These are phyloP conservation scores for Phaeosphaeriaceae sp. DNA, from an alignment of 2,329 filamentous ascomycete genomes.

Conservation along the genomic window DNA sequence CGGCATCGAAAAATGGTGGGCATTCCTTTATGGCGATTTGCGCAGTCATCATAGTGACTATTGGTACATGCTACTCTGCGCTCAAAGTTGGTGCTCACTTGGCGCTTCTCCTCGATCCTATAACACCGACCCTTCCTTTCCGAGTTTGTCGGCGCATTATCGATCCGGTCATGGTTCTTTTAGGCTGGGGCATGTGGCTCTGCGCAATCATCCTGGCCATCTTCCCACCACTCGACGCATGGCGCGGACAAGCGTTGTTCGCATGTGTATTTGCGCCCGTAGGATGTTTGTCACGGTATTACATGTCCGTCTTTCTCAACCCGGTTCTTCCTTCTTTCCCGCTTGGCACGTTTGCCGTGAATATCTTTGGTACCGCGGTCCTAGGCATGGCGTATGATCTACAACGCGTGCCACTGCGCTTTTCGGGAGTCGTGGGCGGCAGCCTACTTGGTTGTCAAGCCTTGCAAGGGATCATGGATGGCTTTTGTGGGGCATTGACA, in stretches of 20 bases:
- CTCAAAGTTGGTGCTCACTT: conserved; percentile 77
- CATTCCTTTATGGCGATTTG: conserved; percentile 84
- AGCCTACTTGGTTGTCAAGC: conserved; percentile 53
- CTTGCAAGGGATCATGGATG: conserved; percentile 56
- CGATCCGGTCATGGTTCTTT: conserved; percentile 67
- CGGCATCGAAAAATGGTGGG: conserved; percentile 67
- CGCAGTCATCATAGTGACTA: conserved; percentile 74
- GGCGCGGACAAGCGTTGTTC: conserved; percentile 79
- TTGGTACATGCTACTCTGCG: conserved; percentile 72
- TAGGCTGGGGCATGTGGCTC: conserved; percentile 79
- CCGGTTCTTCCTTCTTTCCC: conserved; percentile 71
- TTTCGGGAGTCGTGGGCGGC: conserved; percentile 52
- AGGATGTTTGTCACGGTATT: conserved; percentile 79
- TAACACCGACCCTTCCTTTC: conserved; percentile 67
- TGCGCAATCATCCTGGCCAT: conserved; percentile 75
- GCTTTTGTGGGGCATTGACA: conserved; percentile 57
- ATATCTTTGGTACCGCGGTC: conserved; percentile 76
- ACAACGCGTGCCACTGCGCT: conserved; percentile 65
- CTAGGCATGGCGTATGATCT: conserved; percentile 80
- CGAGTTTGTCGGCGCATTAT: conserved; percentile 63
- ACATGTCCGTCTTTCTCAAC: conserved; percentile 75
- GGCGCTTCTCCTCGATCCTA: conserved; percentile 65
- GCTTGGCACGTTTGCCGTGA: conserved; percentile 83
- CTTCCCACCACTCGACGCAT: conserved; percentile 71
- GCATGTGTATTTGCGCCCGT: conserved; percentile 81